These are phyloP conservation scores for Podaxis sp. DNA, from an alignment of 768 basidiomycete species.

Conservation along the genomic window DNA sequence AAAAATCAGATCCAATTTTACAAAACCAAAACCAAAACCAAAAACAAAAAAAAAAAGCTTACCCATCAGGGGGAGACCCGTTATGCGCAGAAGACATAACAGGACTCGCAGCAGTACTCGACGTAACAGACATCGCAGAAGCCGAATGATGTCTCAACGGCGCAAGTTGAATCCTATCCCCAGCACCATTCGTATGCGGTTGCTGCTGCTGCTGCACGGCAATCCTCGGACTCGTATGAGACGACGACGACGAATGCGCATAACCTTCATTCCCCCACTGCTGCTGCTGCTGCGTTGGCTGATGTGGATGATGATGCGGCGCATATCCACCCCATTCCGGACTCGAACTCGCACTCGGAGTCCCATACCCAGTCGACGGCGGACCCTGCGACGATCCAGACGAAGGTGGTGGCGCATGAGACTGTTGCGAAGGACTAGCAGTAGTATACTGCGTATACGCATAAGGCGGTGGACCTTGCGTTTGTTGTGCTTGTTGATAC, in stretches of 20 bases:
- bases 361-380: conserved; percentile 19
- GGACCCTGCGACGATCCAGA: conserved; percentile 19
- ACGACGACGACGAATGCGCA: background rate
- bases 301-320: conserved; percentile 19
- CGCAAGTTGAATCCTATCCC: conserved; percentile 54
- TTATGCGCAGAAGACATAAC: conserved; percentile 14
- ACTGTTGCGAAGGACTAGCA: conserved; percentile 21
- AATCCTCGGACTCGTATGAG: background rate
- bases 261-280: conserved; percentile 12
- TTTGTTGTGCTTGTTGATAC: conserved; percentile 20
- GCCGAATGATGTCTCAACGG: conserved; percentile 38
- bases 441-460: conserved; percentile 18
- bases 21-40: background rate
- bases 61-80: conserved; percentile 10
- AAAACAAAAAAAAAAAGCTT: background rate
- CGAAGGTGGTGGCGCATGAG: conserved; percentile 23
- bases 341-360: conserved; percentile 9
- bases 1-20: background rate
- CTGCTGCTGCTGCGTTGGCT: conserved; percentile 16
- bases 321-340: conserved; percentile 18
- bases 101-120: conserved; percentile 14
- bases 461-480: conserved; percentile 15
- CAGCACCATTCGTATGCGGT: conserved; percentile 1
- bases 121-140: conserved; percentile 1
- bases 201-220: background rate